phyloP scores from a whole-genome alignment of 2,329 filamentous ascomycete species.

The Paecilomyces fulvus region DNA sequence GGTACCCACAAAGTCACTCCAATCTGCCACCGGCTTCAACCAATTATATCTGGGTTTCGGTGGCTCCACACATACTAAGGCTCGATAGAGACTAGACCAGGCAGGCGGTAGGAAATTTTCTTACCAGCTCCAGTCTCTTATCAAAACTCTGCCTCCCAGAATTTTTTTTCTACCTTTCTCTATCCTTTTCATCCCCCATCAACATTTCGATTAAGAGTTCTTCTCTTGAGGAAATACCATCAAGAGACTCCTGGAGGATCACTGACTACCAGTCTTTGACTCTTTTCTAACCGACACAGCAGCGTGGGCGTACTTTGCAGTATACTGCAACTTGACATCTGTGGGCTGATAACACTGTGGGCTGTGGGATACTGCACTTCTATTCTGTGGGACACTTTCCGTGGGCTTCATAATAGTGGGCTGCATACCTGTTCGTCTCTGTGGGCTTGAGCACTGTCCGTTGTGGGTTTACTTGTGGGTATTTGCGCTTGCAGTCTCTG shows the following conservation, averaged over 20 bases:
- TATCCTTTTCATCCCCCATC: constrained; percentile 10
- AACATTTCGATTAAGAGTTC: constrained; percentile 3
- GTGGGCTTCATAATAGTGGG: constrained; percentile 35
- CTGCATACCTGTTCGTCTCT: constrained; percentile 35
- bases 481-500: constrained; percentile 18
- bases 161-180: constrained; percentile 16
- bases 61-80: background rate
- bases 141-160: constrained; percentile 18
- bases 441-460: constrained; percentile 36
- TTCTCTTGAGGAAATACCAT: constrained; percentile 1
- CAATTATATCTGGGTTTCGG: background rate
- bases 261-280: constrained; percentile 4
- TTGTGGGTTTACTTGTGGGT: constrained; percentile 35
- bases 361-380: constrained; percentile 32
- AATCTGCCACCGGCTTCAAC: background rate
- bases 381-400: constrained; percentile 32
- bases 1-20: background rate
- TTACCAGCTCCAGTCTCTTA: constrained; percentile 24
- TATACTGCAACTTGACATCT: constrained; percentile 27
- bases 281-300: constrained; percentile 20
- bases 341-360: constrained; percentile 24
- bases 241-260: background rate
- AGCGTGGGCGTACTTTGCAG: constrained; percentile 25
- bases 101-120: constrained; percentile 19
- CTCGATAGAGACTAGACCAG: background rate